Conservation (phyloP, 2,329 filamentous ascomycete genomes). For the Chalara sp. region DNA sequence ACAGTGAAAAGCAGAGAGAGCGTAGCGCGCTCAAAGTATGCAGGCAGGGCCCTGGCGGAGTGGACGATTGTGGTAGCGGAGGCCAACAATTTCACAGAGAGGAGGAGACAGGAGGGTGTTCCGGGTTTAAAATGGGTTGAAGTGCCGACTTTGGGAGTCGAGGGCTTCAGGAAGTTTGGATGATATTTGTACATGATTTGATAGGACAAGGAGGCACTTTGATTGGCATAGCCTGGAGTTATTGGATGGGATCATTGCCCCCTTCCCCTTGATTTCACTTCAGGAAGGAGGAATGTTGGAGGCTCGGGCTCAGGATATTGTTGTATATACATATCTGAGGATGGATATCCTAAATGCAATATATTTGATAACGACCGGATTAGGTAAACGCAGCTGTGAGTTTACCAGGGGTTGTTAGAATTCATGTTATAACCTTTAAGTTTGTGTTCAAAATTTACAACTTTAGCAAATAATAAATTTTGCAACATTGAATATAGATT, state of each 20-base stretch:
- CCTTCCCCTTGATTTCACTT: too few species aligned
- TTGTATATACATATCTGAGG: too few species aligned
- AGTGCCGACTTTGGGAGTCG: conserved; percentile 57
- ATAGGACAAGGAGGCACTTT: not conserved
- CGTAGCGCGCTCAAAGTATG: conserved; percentile 46
- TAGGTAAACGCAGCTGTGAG: too few species aligned
- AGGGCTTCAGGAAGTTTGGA: conserved; percentile 44
- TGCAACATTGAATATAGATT: too few species aligned
- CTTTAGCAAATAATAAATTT: too few species aligned
- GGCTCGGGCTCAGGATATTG: too few species aligned
- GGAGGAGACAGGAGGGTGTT: conserved; percentile 68
- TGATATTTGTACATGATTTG: not conserved
- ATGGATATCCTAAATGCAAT: too few species aligned
- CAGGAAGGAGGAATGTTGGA: not conserved
- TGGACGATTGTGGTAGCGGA: conserved; percentile 71
- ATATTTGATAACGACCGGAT: too few species aligned
- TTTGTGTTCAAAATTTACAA: too few species aligned
- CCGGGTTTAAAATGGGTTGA: conserved; percentile 61
- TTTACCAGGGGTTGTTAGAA: too few species aligned
- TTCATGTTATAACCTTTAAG: too few species aligned
- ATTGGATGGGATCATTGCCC: not conserved
- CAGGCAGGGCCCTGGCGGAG: conserved; percentile 69
- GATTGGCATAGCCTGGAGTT: not conserved
- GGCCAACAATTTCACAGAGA: conserved; percentile 75
- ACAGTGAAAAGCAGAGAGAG: conserved; percentile 6